Percentiles rank a stretch among this genome's conserved stretches.
Evolutionary conservation across 768 basidiomycete species (phyloP).

Genomic region (Mycena leptocephala): DNA sequence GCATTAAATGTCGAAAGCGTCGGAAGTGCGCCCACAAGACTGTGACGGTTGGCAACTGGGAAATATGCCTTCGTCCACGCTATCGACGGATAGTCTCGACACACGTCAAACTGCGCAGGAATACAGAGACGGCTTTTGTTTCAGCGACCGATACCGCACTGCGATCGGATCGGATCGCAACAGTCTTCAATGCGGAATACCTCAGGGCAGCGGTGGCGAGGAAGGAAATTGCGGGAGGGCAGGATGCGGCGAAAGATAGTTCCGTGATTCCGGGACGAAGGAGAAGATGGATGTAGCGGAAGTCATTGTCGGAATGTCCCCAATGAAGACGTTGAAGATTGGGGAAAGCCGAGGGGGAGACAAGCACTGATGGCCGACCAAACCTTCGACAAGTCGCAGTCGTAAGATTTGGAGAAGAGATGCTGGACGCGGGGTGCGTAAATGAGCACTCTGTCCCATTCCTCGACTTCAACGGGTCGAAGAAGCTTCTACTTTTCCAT

Average conservation of each 20-base stretch:
- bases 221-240: not conserved
- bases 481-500: not conserved
- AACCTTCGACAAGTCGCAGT: conserved; percentile 1
- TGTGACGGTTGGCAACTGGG: not conserved
- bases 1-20: not conserved
- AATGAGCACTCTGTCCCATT: conserved; percentile 16
- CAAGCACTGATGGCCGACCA: not conserved
- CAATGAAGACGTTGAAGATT: conserved; percentile 5
- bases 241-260: not conserved
- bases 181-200: not conserved
- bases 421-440: conserved; percentile 2
- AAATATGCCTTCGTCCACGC: not conserved
- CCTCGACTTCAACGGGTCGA: not conserved
- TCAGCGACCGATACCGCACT: not conserved
- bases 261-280: not conserved
- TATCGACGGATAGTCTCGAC: conserved; percentile 9
- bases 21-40: not conserved
- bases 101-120: conserved; percentile 1
- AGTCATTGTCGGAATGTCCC: not conserved
- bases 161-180: not conserved
- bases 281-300: conserved; percentile 1
- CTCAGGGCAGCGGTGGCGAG: not conserved
- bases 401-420: not conserved
- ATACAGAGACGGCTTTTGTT: conserved; percentile 8
- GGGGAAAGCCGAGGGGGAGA: not conserved